phyloP scores from a whole-genome alignment of 345 rosid species.

The Diplotaxis tenuifolia region DNA sequence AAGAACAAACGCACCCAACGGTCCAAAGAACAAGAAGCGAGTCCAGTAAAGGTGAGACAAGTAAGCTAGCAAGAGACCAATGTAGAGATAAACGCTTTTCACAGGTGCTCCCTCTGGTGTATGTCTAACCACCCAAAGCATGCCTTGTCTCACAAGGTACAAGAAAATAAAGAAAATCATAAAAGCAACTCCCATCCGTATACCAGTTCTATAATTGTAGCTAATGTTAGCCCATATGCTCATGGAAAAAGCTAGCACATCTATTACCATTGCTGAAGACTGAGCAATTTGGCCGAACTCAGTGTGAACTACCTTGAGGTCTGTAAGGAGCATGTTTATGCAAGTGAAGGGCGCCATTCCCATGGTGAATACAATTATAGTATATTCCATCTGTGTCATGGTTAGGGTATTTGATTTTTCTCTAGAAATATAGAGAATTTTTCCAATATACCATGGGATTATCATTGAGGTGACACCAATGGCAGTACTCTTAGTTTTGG shows the following conservation, averaged over 20 bases:
- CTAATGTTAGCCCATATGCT: background rate
- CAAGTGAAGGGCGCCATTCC: conserved; percentile 43
- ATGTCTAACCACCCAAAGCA: conserved; percentile 39
- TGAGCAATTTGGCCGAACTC: conserved; percentile 47
- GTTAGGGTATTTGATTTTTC: conserved; percentile 3
- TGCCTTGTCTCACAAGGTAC: conserved; percentile 31
- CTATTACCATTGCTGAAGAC: conserved; percentile 41
- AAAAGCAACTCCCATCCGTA: background rate
- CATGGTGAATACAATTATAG: conserved; percentile 11
- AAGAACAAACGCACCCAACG: conserved; percentile 30
- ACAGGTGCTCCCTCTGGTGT: conserved; percentile 42
- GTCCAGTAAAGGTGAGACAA: background rate
- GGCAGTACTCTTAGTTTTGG: conserved; percentile 15
- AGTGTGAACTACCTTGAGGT: conserved; percentile 46
- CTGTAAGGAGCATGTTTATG: conserved; percentile 44
- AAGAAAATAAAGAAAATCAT: background rate
- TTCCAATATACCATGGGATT: conserved; percentile 29
- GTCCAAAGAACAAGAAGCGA: background rate
- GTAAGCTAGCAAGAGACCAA: conserved; percentile 17
- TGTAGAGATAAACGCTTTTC: conserved; percentile 6
- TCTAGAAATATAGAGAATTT: background rate
- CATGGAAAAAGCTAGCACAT: conserved; percentile 13
- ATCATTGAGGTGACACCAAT: conserved; percentile 31
- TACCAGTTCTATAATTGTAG: background rate
- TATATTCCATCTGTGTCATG: background rate